Percentiles rank a stretch among this genome's conserved stretches.
Evolutionary conservation across 2,329 filamentous ascomycete species (phyloP).

Genomic region (Claviceps monticola): DNA sequence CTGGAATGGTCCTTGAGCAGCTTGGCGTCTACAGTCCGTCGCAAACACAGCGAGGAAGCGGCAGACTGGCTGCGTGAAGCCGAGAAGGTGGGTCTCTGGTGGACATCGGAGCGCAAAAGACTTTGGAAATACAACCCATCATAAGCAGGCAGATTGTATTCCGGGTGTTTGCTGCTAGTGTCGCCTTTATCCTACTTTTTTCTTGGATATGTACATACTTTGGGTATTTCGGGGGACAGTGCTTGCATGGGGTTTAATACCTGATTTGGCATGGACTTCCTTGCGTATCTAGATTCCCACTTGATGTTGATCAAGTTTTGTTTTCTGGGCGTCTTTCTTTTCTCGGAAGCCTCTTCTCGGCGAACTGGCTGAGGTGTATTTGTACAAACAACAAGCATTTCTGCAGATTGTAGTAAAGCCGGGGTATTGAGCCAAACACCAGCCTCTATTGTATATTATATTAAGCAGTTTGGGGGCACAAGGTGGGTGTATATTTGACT

Average conservation of each 20-base stretch:
- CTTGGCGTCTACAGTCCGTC: constrained; percentile 6
- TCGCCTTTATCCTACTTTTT: no score
- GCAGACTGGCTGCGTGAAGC: constrained; percentile 17
- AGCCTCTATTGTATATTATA: background rate
- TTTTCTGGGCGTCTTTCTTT: background rate
- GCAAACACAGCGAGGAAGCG: constrained; percentile 9
- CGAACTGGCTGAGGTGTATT: background rate
- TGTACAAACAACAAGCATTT: background rate
- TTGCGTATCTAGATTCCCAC: no score
- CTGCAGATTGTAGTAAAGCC: background rate
- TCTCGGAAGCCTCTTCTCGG: background rate
- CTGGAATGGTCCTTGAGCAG: constrained; percentile 7
- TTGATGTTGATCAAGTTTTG: no score
- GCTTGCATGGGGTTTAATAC: no score
- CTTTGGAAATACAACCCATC: constrained; percentile 5
- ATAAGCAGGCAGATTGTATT: background rate
- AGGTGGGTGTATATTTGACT: no score
- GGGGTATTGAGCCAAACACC: background rate
- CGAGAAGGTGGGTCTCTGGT: constrained; percentile 18
- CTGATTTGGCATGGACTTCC: no score
- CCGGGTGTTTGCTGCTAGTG: no score
- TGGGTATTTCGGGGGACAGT: no score
- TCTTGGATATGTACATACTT: no score
- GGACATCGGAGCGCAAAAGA: constrained; percentile 14
- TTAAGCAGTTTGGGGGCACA: no score